These are phyloP conservation scores for Auxenochlorella pyrenoidosa DNA, from an alignment of 139 green algal genomes.

Conservation along the genomic window DNA sequence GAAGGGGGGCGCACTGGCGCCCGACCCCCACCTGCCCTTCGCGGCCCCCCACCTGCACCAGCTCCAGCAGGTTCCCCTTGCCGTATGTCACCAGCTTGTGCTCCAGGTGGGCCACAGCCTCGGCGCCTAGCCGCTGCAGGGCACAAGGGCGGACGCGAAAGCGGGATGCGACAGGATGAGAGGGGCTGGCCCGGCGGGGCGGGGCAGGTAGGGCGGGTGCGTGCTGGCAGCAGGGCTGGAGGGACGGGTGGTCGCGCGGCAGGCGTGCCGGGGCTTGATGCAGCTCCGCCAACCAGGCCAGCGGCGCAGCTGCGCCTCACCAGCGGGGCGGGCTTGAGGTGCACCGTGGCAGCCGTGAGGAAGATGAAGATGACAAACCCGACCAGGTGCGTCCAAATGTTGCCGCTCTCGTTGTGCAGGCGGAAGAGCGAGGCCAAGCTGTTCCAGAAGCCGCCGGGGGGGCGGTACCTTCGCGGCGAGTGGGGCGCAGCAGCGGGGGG, in stretches of 20 bases:
- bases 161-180: too few species aligned
- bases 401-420: conserved; percentile 92
- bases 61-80: conserved; percentile 56
- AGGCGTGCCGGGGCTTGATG: too few species aligned
- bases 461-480: conserved; percentile 85
- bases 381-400: conserved; percentile 21
- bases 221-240: too few species aligned
- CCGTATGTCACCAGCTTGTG: conserved; percentile 59
- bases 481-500: background rate
- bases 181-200: too few species aligned
- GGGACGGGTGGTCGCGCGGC: too few species aligned
- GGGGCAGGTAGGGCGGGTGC: too few species aligned
- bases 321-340: conserved; percentile 36
- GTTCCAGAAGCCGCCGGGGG: conserved; percentile 60
- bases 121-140: conserved; percentile 32
- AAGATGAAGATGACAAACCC: conserved; percentile 54
- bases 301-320: background rate
- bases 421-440: conserved; percentile 80
- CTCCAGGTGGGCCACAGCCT: conserved; percentile 33
- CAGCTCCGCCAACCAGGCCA: conserved; percentile 29
- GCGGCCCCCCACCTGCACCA: too few species aligned
- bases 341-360: conserved; percentile 39
- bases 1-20: too few species aligned
- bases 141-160: too few species aligned
- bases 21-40: too few species aligned